Evolutionary conservation across 495 filamentous ascomycete species (phyloP), one percentile per base, ranked within the genome.

Genomic region (Penicillium bialowiezense): DNA sequence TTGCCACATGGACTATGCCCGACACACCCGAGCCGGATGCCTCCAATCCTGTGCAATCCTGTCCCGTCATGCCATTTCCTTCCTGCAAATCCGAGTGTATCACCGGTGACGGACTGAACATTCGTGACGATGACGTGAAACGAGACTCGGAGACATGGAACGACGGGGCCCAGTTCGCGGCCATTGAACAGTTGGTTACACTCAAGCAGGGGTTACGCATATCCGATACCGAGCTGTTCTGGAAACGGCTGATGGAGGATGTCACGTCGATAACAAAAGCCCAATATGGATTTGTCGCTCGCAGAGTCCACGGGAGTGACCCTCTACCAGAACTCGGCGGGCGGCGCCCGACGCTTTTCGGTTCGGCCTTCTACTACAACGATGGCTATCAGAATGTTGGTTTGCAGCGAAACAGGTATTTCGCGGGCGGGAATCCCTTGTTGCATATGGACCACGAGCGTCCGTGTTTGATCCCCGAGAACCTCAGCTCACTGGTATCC

Each of bases 391-490:
- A 81, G 18, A 69, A 70, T 5, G 71, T 78, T 31, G 66, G 77
- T 10, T 62, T 82, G 26, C 71, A 83, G 49, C 75, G 75, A 47
- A 72, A 87, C 55, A 79, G 80, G 43, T 88, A 87, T 66, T 76
- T 82, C 54, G 80, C 82, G 28, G 84, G 82, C 47, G 80, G 78
- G 20, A 73, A 82, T 75, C 59, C 85, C 71, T 32, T 89, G 76
- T 66, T 78, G 31, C 77, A 86, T 55, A 89, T 91, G 86, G 78
- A 77, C 50, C 78, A 88, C 53, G 84, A 87, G 63, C 84, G 87
- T 60, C 84, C 88, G 14, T 87, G 88, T 58, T 62, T 91, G 40
- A 82, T 90, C 23, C 81, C 86, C 2, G 79, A 87, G 39, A 71
- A 77, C 29, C 65, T 90, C 44, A 71, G 69, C 31, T 76, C 81